Evolutionary conservation across 805 yeast genomes (phyloP).

Genomic region (Saccharomycopsis sp.): DNA sequence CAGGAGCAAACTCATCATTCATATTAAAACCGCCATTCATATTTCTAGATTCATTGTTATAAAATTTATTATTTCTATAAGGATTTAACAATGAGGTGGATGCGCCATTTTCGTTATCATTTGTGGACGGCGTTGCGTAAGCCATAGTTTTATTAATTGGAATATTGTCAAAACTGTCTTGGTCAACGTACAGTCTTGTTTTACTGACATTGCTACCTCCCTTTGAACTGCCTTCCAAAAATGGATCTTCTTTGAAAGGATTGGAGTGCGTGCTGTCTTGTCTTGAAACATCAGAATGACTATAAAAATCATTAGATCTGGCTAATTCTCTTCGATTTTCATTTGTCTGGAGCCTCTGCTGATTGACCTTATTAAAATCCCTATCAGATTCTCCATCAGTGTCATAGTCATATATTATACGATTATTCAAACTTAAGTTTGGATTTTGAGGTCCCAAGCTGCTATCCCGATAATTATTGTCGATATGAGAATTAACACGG

Average conservation of each 20-base stretch:
- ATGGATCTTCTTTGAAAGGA: conserved; percentile 22
- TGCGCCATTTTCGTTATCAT: conserved; percentile 10
- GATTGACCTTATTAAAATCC: neutral
- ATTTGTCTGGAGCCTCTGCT: neutral
- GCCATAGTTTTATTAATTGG: conserved; percentile 14
- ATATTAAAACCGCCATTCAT: conserved; percentile 19
- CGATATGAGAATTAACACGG: conserved; percentile 20
- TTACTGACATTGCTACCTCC: conserved; percentile 8
- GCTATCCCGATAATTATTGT: conserved; percentile 13
- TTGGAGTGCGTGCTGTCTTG: conserved; percentile 19
- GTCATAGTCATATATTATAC: conserved; percentile 21
- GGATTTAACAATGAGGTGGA: conserved; percentile 17
- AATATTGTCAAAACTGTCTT: conserved; percentile 18
- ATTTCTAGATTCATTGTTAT: conserved; percentile 13
- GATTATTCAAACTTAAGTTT: conserved; percentile 19
- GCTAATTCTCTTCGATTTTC: conserved; percentile 6
- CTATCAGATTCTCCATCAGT: conserved; percentile 13
- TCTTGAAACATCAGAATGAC: conserved; percentile 12
- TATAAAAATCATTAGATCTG: conserved; percentile 8
- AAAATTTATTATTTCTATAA: conserved; percentile 18
- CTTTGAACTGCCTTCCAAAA: conserved; percentile 5
- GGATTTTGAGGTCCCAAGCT: conserved; percentile 13
- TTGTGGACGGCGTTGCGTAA: conserved; percentile 6
- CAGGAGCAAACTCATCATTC: conserved; percentile 19
- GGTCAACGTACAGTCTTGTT: conserved; percentile 1